Percentiles rank a stretch among this genome's conserved stretches.
These are phyloP conservation scores for Globisporangium carolinianum DNA, from an alignment of 352 stramenopile species.

Conservation along the genomic window DNA sequence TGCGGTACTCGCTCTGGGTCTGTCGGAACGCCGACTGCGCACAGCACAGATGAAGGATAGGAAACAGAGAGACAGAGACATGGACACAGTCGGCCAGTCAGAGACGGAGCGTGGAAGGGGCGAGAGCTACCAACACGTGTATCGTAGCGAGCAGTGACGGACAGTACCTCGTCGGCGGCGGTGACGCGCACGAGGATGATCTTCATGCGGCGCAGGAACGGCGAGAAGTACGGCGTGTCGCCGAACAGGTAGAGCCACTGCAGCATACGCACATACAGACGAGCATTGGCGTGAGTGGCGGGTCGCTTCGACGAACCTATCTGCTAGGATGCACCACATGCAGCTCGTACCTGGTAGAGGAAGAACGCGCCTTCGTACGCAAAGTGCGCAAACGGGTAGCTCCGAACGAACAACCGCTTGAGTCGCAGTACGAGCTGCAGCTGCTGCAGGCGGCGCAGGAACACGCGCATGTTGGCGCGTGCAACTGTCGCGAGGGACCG, in stretches of 20 bases:
- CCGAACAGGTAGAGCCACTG: conserved; percentile 85
- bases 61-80: neutral
- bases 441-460: conserved; percentile 39
- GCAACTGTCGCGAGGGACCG: neutral
- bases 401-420: conserved; percentile 52
- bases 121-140: neutral
- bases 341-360: conserved; percentile 48
- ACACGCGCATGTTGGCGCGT: conserved; percentile 18
- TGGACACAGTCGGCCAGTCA: neutral
- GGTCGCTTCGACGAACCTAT: too few relatives aligned
- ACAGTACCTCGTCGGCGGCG: conserved; percentile 51
- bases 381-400: conserved; percentile 77
- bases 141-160: neutral
- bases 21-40: conserved; percentile 39
- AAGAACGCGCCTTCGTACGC: conserved; percentile 77
- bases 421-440: conserved; percentile 40
- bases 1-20: conserved; percentile 46
- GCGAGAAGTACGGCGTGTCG: conserved; percentile 78
- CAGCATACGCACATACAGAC: neutral
- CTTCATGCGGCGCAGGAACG: conserved; percentile 66
- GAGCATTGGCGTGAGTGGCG: neutral
- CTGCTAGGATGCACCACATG: neutral
- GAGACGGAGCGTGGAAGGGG: neutral
- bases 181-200: conserved; percentile 69
- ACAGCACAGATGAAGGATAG: neutral